Evolutionary conservation across 805 yeast species (phyloP), one percentile per base, ranked within the genome.

Genomic region (Metschnikowia borealis): DNA sequence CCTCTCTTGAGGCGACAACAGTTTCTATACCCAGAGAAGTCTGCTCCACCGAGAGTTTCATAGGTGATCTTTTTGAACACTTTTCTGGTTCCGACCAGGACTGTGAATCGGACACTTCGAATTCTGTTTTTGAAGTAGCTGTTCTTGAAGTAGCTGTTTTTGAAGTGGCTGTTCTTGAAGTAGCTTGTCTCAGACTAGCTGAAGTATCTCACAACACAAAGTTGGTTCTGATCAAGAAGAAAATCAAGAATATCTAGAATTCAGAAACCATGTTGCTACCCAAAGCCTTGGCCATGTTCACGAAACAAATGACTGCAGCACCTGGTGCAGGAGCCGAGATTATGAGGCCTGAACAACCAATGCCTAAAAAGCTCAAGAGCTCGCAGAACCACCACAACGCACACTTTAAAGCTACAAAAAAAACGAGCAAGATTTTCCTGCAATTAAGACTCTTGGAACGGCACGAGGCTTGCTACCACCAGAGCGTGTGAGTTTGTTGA

Each of bases 281-380:
- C 38, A 44, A 33, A 23, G 34, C 26, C 7, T 44, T 44, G 38
- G 20, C 26, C 14, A 21, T 44, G 39, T 44, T 44, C 35, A 35
- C 26, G 34, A 44, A 36, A 17, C 39, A 34, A 35, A 44, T 36
- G 21, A 34, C 39, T 4, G 32, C 23, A 7, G 33, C 40, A 11
- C 46, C 46, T 23, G 39, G 40, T 23, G 39, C 46, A 35, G 35
- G 15, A 15, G 40, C 40, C 11, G 46, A 43, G 32, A 7, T 13
- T 26, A 35, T 17, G 39, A 40, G n/a, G 31, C 46, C 39, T 17
- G 8, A 17, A 17, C 39, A 44, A 5, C 40, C 46, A 35, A 7
- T 44, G 32, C 46, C 46, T 11, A 35, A 44, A 33, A 44, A 34
- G 34, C 26, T 36, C 23, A 34, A 36, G 46, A 44, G 33, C 10